Evolutionary conservation across 306 rosid species (phyloP), one percentile per base, ranked within the genome.

Genomic region (Cucurbita argyrosperma): DNA sequence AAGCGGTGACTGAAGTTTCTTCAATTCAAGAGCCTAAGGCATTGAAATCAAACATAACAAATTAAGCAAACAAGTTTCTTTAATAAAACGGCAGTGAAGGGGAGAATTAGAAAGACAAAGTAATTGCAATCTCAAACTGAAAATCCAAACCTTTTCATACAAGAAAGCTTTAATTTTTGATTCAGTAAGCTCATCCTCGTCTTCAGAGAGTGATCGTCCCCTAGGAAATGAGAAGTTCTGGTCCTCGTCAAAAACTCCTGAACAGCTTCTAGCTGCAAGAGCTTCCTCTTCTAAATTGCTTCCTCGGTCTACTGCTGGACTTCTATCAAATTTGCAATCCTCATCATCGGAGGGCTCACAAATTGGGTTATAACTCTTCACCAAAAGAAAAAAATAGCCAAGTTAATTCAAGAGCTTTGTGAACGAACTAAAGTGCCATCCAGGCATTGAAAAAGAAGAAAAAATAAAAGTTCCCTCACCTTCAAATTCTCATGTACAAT

Each of bases 101-200:
- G 47, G 23, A 62, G 15, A 47, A 74, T 6, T 46, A 35, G 16
- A 46, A 57, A 37, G 53, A 10, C 45, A 7, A 40, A 39, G 39
- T 18, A 55, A 51, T 74, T 78, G 45, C 26, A 40, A 50, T 53
- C 37, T 72, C 78, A 66, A 70, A 56, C 83, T 47, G 39, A 54
- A 65, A 74, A 74, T 30, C 70, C 38, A 74, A 87, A 95, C 99
- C 97, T 95, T 95, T 82, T 95, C 97, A 81, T 87, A 97, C 87
- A 95, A 82, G 83, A 95, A 95, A 3, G 90, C 97, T 73, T 71
- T 85, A 51, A 95, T 91, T 79, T 91, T 95, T 64, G 92, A 91
- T 85, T 95, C 99, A 19, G 99, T 95, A 46, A 89, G 93, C 77
- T 89, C 96, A 60, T 95, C 99, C 45, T 95, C 97, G 45, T 91